These are phyloP conservation scores for Linum trigynum DNA, from an alignment of 345 rosid genomes.

Conservation along the genomic window DNA sequence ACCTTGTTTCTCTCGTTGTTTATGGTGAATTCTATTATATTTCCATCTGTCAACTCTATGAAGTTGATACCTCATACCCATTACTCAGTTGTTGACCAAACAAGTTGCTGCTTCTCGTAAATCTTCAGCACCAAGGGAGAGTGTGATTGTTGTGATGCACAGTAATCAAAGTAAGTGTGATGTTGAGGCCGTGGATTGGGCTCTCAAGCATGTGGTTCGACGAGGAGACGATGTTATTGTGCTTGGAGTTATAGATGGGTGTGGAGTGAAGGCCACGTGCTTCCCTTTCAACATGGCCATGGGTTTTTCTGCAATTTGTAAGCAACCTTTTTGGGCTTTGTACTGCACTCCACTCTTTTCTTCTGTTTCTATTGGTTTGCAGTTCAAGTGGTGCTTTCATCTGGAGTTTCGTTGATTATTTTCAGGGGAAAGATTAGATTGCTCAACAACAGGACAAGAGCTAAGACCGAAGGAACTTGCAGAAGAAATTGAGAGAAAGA, in stretches of 20 bases:
- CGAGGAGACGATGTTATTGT: slow-evolving; percentile 27
- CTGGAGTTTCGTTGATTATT: not conserved
- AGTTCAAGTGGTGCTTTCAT: not conserved
- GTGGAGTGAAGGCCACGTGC: slow-evolving; percentile 25
- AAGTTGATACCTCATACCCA: not conserved
- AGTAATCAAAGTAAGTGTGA: slow-evolving; percentile 25
- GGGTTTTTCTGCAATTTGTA: slow-evolving; percentile 32
- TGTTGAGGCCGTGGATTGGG: slow-evolving; percentile 40
- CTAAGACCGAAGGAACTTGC: slow-evolving; percentile 28
- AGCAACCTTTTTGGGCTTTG: slow-evolving; percentile 3
- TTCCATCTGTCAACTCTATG: not conserved
- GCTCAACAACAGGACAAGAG: slow-evolving; percentile 31
- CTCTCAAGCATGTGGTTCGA: slow-evolving; percentile 34
- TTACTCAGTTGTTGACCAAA: not conserved
- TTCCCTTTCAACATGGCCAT: slow-evolving; percentile 30
- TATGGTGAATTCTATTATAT: not conserved
- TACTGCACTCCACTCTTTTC: not conserved
- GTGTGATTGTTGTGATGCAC: slow-evolving; percentile 36
- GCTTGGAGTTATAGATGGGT: slow-evolving; percentile 28
- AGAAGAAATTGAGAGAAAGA: slow-evolving; percentile 39
- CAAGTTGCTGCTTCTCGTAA: not conserved
- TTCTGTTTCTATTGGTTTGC: not conserved
- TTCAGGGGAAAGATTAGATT: slow-evolving; percentile 38
- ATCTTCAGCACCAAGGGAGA: slow-evolving; percentile 4
- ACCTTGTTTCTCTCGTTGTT: not conserved